Evolutionary conservation across 2,329 filamentous ascomycete species (phyloP).

Genomic region (Stemphylium beticola): DNA sequence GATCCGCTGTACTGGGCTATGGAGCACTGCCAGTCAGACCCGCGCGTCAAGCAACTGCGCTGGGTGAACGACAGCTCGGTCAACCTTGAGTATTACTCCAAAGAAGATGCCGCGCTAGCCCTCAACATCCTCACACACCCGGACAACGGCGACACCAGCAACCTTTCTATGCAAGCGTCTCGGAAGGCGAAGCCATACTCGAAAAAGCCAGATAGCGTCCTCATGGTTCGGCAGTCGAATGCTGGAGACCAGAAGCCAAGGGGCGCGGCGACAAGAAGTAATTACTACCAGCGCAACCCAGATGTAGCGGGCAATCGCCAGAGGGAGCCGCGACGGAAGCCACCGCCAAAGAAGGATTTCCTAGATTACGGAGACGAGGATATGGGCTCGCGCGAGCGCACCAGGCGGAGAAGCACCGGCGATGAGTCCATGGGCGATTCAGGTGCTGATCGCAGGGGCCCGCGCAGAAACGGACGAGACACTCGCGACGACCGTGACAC

Average conservation of each 20-base stretch:
- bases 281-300: constrained; percentile 91
- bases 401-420: constrained; percentile 55
- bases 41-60: constrained; percentile 67
- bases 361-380: constrained; percentile 42
- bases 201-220: constrained; percentile 69
- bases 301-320: constrained; percentile 75
- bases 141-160: constrained; percentile 52
- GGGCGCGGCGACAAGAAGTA: constrained; percentile 79
- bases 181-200: constrained; percentile 73
- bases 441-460: constrained; percentile 31
- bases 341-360: constrained; percentile 30
- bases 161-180: constrained; percentile 61
- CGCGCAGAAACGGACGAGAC: constrained; percentile 30
- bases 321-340: constrained; percentile 60
- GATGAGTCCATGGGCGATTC: constrained; percentile 81
- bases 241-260: constrained; percentile 78
- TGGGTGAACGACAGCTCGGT: constrained; percentile 96
- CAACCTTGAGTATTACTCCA: constrained; percentile 76
- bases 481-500: constrained; percentile 24
- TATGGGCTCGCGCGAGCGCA: constrained; percentile 22
- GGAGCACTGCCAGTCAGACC: constrained; percentile 67
- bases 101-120: constrained; percentile 61
- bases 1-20: constrained; percentile 78
- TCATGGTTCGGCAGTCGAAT: constrained; percentile 77
- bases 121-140: constrained; percentile 60